These are phyloP conservation scores for Coelastrella sp. DNA, from an alignment of 139 green algal species.

Conservation along the genomic window DNA sequence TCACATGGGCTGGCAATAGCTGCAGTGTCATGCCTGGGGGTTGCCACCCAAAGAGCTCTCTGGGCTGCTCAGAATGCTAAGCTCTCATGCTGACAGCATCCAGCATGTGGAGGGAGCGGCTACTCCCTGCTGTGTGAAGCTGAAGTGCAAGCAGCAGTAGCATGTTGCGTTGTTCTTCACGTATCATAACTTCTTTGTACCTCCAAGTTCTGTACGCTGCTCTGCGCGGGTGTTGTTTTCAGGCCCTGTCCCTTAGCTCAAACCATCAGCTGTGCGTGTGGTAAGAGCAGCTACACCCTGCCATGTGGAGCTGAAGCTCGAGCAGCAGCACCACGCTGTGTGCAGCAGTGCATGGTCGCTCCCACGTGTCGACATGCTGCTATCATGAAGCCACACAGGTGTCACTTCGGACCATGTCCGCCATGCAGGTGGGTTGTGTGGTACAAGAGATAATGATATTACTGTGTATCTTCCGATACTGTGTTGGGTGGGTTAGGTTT, in stretches of 20 bases:
- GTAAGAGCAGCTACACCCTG: slow-evolving; percentile 66
- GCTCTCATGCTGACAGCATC: too few relatives aligned
- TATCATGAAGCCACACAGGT: slow-evolving; percentile 66
- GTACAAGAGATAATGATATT: too few relatives aligned
- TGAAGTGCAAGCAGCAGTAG: slow-evolving; percentile 70
- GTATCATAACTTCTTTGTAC: too few relatives aligned
- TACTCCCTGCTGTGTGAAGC: slow-evolving; percentile 83
- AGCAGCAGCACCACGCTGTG: slow-evolving; percentile 74
- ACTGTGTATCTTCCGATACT: too few relatives aligned
- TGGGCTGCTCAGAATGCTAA: too few relatives aligned
- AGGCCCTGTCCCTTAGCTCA: slow-evolving; percentile 81
- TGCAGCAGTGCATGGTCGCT: slow-evolving; percentile 68
- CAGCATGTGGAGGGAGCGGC: too few relatives aligned
- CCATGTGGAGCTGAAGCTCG: slow-evolving; percentile 81
- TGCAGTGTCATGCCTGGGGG: too few relatives aligned
- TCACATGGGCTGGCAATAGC: too few relatives aligned
- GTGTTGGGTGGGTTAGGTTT: too few relatives aligned
- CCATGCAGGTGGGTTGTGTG: slow-evolving; percentile 62
- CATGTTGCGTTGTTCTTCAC: slow-evolving; percentile 75
- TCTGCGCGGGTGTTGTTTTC: slow-evolving; percentile 43
- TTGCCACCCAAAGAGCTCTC: too few relatives aligned
- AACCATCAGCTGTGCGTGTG: slow-evolving; percentile 83
- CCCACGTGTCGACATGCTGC: slow-evolving; percentile 73
- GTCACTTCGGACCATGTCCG: slow-evolving; percentile 89
- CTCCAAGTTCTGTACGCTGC: too few relatives aligned